Evolutionary conservation across 129 eudicot species (phyloP), one percentile per base, ranked within the genome.

Genomic region (Saposhnikovia divaricata): DNA sequence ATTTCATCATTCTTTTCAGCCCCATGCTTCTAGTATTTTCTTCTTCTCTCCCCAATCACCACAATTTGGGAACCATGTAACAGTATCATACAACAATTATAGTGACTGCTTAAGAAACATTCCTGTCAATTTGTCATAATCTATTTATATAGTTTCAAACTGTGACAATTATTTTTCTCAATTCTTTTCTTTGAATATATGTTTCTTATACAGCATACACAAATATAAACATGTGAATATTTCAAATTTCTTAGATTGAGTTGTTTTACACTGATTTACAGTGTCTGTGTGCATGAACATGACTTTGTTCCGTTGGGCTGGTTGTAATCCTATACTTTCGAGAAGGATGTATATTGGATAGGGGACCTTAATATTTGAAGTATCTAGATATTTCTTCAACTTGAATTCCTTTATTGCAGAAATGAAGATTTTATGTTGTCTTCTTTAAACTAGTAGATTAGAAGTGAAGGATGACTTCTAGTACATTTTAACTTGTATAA

Each of bases 21-120:
- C 11, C 9, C 68, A 19, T 63, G 72, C 57, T 76, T 72, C 25
- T 50, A 27, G 25, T 37, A 39, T 23, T 65, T 34, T 39, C 34
- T 40, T 45, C 42, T 61, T n/a, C 28, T 31, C 23, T 27, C 44
- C 59, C 86, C 78, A 59, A 40, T 13, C 70, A 55, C 70, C 18
- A 68, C 50, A 23, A 23, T 6, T 9, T n/a, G n/a, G 86, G 85
- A 85, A 46, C 46, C 72, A 18, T 79, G 80, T 66, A 76, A 65
- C 71, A 80, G 46, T 74, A 38, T 38, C 27, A 71, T 83, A 75
- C 85, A 75, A 70, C 57, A 74, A 75, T 59, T 45, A 43, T n/a
- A 46, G 39, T 78, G 73, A 38, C 79, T 71, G 77, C 40, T 63
- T 57, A 5, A 55, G 45, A 47, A 51, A 50, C 51, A 8, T 46